Base-by-base conservation (phyloP, 192 early-diverging fungal species). In the Backusella luteola region DNA sequence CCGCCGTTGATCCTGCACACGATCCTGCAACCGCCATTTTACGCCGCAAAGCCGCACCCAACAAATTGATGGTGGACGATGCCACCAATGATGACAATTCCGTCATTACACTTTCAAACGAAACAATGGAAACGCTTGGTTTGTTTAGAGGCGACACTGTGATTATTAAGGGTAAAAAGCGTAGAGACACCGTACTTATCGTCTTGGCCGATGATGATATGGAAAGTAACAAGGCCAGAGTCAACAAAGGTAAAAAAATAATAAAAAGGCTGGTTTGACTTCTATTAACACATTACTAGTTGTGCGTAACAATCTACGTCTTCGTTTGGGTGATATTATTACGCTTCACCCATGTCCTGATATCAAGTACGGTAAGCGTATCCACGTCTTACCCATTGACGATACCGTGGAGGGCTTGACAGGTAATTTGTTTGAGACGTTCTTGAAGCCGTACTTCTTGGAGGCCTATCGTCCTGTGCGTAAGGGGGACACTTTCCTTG, bases 31-130 rank as follows among this genome's bases (percentile, higher is more conserved):
- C 95, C n/a, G 98, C 97, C 71, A 99, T 99, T 80, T 86, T 99
- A 69, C 95, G 96, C 80, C 92, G 93, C 78, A 99, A 99, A 84
- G 81, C 94, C 0, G 93, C 96, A 46, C 95, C 95, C n/a, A 99
- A 99, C 89, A 99, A 99, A 88, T 85, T 99, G 67, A 94, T 99
- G 86, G 95, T 99, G 36, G 98, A 98, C 81, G 97, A 98, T 79
- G 95, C 96, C 36, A 93, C 90, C 74, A 98, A 93, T 81, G 97
- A 98, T 79, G 98, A 99, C 87, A 98, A 97, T 86, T 99, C 98
- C 23, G 95, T 99, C 26, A 90, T 94, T 71, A 87, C 92, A 44
- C 87, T 99, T 71, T 94, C 92, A 46, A 93, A 94, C 32, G 93
- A 91, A 69, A 98, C 97, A 29, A 96, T 99, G 87, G 97, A 99